Conservation (phyloP, 129 eudicot genomes). For the Oenanthe sinensis region DNA sequence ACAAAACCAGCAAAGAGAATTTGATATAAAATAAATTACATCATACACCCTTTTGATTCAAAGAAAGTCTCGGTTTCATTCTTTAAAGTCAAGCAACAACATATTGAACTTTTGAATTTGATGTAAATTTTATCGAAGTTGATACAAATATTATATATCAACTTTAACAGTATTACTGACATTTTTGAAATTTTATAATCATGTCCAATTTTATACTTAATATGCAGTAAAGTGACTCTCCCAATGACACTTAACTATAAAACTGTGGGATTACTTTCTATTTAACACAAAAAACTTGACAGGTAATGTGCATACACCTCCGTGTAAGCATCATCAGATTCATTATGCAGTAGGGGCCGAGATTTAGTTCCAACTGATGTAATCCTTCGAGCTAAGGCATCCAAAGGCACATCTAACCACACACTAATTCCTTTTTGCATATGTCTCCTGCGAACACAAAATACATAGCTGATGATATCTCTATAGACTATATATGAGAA, state of each 20-base stretch:
- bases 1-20: constrained; percentile 1
- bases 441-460: constrained; percentile 48
- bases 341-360: constrained; percentile 87
- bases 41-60: background rate
- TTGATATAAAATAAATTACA: background rate
- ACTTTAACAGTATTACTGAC: background rate
- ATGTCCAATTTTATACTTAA: background rate
- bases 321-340: constrained; percentile 65
- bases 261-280: background rate
- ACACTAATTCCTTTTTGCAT: constrained; percentile 77
- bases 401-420: constrained; percentile 91
- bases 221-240: background rate
- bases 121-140: background rate
- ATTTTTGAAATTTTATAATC: background rate
- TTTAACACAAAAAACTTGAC: background rate
- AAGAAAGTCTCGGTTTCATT: background rate
- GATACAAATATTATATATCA: background rate
- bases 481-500: background rate
- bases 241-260: background rate
- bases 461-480: background rate
- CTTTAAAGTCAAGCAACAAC: background rate
- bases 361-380: constrained; percentile 71
- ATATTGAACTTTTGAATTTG: background rate
- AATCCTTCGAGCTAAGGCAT: constrained; percentile 81
- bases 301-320: constrained; percentile 44